Evolutionary conservation across 345 rosid species (phyloP), one percentile per base, ranked within the genome.

Genomic region (Euphorbia pulcherrima): DNA sequence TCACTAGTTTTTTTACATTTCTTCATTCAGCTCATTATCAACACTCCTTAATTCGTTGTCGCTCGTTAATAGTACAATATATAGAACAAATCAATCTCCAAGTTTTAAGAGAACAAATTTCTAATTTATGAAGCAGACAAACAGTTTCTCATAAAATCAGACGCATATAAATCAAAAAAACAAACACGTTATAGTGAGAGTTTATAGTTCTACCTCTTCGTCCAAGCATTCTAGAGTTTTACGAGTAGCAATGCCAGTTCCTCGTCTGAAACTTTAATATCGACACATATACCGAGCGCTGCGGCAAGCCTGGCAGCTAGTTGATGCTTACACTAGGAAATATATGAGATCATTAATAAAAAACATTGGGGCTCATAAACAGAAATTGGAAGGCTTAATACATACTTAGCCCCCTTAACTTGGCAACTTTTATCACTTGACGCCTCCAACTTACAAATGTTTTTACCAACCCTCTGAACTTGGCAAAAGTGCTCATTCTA

Each of bases 301-400:
- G 74, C 82, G 65, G 96, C 97, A 61, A 92, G 80, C 69, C 90
- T 82, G 48, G 90, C 94, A 60, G 98, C 94, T 69, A 92, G 54
- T 70, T 90, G 97, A 81, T 92, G 97, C 75, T 92, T 92, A 73
- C 97, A 92, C 96, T 90, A 78, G 4, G 74, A 51, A 52, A 64
- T 30, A 23, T 56, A 40, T n/a, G 6, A 61, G 37, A 61, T 23
- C 53, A 65, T 27, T 1, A 30, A 24, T 16, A 40, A 64, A 59
- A 53, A n/a, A n/a, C n/a, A n/a, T n/a, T 28, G 46, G 18, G n/a
- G 4, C 0, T 5, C 46, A 30, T 27, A n/a, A 2, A 20, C 33
- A 50, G 18, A 71, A n/a, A n/a, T n/a, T n/a, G n/a, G n/a, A n/a
- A n/a, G n/a, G n/a, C n/a, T n/a, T n/a, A n/a, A n/a, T n/a, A n/a